Percentiles rank a stretch among this genome's conserved stretches.
Evolutionary conservation across 2,329 filamentous ascomycete genomes (phyloP).

Genomic region (Aspergillus sp.): DNA sequence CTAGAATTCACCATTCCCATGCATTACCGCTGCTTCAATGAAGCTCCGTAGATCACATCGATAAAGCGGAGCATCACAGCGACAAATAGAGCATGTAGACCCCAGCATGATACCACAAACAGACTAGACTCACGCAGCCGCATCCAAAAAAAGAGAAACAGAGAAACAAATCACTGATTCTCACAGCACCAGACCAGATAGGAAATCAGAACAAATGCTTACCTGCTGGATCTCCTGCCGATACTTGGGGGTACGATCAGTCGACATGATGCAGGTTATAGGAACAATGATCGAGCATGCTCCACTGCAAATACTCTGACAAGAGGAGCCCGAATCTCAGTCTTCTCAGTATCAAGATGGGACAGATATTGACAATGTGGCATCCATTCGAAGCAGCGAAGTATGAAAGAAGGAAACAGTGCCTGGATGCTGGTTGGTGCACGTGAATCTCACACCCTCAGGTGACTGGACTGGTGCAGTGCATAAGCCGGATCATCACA

Average conservation of each 20-base stretch:
- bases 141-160: no score
- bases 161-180: background rate
- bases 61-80: no score
- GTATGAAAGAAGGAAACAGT: background rate
- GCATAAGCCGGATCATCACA: slow-evolving; percentile 26
- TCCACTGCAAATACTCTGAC: background rate
- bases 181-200: background rate
- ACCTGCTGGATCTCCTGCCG: slow-evolving; percentile 98
- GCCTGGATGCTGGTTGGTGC: background rate
- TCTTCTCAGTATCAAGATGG: background rate
- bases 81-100: no score
- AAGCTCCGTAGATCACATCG: no score
- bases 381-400: background rate
- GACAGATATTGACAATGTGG: no score
- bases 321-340: no score
- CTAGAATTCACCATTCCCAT: no score
- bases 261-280: slow-evolving; percentile 58
- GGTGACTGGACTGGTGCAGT: background rate
- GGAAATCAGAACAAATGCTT: slow-evolving; percentile 39
- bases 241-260: slow-evolving; percentile 79
- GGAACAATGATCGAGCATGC: background rate
- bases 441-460: background rate
- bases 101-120: no score
- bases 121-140: no score
- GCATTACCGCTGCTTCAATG: no score